Evolutionary conservation across 2,329 filamentous ascomycete species (phyloP).

Genomic region (Didymella sp.): DNA sequence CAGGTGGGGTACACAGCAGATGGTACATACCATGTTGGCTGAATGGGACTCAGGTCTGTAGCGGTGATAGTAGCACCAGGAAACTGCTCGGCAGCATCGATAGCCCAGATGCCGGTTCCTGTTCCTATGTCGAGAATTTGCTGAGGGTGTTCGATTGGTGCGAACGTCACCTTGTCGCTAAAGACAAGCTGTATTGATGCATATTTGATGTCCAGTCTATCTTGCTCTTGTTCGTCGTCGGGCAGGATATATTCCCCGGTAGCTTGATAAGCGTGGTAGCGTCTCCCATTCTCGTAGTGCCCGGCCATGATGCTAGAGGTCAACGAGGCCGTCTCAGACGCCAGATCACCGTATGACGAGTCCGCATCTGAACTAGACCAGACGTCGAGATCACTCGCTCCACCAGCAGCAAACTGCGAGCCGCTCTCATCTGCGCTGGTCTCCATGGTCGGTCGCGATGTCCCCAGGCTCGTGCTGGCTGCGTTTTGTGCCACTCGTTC

Average conservation of each 20-base stretch:
- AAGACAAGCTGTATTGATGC: constrained; percentile 33
- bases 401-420: constrained; percentile 5
- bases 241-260: constrained; percentile 33
- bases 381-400: constrained; percentile 24
- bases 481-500: constrained; percentile 10
- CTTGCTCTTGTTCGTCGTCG: constrained; percentile 38
- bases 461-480: constrained; percentile 9
- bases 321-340: constrained; percentile 36
- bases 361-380: constrained; percentile 27
- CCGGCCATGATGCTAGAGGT: constrained; percentile 37
- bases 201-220: constrained; percentile 34
- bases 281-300: constrained; percentile 39
- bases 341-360: constrained; percentile 33
- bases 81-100: constrained; percentile 42
- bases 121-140: constrained; percentile 42
- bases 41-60: constrained; percentile 46
- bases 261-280: constrained; percentile 33
- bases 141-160: constrained; percentile 37
- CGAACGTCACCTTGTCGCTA: constrained; percentile 38
- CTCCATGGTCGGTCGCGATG: constrained; percentile 10
- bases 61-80: constrained; percentile 33
- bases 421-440: constrained; percentile 22
- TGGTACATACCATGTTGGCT: constrained; percentile 35
- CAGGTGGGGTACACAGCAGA: neutral
- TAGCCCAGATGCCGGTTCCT: constrained; percentile 46